A percentile compares a stretch with the other conserved stretches of the same genome.
Conservation (phyloP, 805 yeast species). For the Ogataea kodamae region DNA sequence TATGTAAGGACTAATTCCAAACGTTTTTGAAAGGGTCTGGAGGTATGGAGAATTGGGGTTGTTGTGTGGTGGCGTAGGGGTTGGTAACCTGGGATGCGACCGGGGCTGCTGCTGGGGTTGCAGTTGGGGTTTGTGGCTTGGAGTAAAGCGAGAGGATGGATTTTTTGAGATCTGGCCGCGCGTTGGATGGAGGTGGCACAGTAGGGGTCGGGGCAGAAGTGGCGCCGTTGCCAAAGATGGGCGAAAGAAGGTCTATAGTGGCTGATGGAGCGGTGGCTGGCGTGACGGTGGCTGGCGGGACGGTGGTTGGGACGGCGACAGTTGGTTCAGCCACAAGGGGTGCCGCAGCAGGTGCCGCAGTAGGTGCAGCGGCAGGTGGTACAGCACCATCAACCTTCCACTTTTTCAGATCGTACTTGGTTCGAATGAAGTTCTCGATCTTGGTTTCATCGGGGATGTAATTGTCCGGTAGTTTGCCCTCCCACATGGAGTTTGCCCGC, state of each 20-base stretch:
- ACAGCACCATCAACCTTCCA: constrained; percentile 47
- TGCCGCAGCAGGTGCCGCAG: constrained; percentile 3
- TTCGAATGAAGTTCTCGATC: constrained; percentile 84
- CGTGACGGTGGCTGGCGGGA: constrained; percentile 1
- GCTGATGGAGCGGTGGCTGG: constrained; percentile 2
- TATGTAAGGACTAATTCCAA: constrained; percentile 23
- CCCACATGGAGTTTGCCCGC: constrained; percentile 82
- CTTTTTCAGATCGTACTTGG: constrained; percentile 86
- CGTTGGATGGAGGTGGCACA: constrained; percentile 6
- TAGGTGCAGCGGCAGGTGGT: neutral
- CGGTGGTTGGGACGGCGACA: neutral
- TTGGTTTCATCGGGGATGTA: constrained; percentile 81
- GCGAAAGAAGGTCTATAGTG: constrained; percentile 8
- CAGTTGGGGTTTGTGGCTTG: constrained; percentile 37
- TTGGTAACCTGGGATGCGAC: constrained; percentile 12
- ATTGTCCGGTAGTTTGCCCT: constrained; percentile 62
- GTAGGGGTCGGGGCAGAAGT: constrained; percentile 2
- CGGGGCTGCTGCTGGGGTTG: constrained; percentile 1
- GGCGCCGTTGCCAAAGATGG: constrained; percentile 9
- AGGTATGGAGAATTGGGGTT: constrained; percentile 9
- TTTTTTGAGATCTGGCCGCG: constrained; percentile 84
- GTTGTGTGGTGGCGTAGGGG: constrained; percentile 7
- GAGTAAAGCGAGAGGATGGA: constrained; percentile 88
- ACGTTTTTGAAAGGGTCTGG: constrained; percentile 34
- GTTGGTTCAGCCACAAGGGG: neutral